These are phyloP conservation scores for Claviceps maximensis DNA, from an alignment of 2,329 filamentous ascomycete genomes.

Conservation along the genomic window DNA sequence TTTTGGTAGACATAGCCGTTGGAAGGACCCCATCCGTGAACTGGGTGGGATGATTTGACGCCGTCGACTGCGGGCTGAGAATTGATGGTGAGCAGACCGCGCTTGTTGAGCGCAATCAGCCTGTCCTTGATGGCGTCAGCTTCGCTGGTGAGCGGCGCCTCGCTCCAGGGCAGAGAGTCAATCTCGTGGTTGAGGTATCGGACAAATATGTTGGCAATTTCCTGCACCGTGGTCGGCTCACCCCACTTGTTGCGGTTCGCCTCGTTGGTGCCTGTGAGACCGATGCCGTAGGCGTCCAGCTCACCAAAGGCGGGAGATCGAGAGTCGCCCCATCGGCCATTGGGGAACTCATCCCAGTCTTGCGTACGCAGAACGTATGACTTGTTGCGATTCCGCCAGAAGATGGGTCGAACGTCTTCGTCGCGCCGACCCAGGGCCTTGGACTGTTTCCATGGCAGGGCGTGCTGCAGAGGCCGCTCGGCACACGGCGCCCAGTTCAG, in stretches of 20 bases:
- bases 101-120: slow-evolving; percentile 69
- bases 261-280: slow-evolving; percentile 87
- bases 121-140: slow-evolving; percentile 64
- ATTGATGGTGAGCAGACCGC: slow-evolving; percentile 89
- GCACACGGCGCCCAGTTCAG: slow-evolving; percentile 67
- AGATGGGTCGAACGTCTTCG: slow-evolving; percentile 94
- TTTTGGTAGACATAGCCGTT: slow-evolving; percentile 99
- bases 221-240: slow-evolving; percentile 62
- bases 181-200: slow-evolving; percentile 72
- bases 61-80: slow-evolving; percentile 93
- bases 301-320: slow-evolving; percentile 93
- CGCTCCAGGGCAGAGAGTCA: slow-evolving; percentile 84
- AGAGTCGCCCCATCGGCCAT: slow-evolving; percentile 96
- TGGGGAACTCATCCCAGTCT: slow-evolving; percentile 98
- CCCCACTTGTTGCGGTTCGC: slow-evolving; percentile 95
- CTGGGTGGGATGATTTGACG: slow-evolving; percentile 70
- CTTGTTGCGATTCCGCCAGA: slow-evolving; percentile 95
- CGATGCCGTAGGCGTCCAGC: slow-evolving; percentile 86
- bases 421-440: slow-evolving; percentile 77
- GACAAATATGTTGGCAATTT: slow-evolving; percentile 74
- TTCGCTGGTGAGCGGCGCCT: slow-evolving; percentile 72
- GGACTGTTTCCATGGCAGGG: slow-evolving; percentile 93
- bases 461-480: slow-evolving; percentile 68
- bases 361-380: slow-evolving; percentile 92
- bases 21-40: slow-evolving; percentile 86